phyloP scores from a whole-genome alignment of 805 yeast species.

The Candida lessepsii region DNA sequence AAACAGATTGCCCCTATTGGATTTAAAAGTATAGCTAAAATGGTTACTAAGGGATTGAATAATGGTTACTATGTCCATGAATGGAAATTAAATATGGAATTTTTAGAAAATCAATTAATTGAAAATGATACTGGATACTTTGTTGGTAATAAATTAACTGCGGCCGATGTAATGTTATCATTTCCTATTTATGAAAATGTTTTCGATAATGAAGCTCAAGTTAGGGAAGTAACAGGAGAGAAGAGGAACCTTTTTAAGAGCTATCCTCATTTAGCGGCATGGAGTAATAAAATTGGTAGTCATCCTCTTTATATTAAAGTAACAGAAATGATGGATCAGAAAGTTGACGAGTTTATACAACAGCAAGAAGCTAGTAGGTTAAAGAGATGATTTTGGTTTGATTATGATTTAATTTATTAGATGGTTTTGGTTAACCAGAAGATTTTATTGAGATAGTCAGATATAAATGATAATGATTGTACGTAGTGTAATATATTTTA shows the following conservation, averaged over 20 bases:
- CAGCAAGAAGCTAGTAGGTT: conserved; percentile 5
- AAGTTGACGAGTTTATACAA: conserved; percentile 15
- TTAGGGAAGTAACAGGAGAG: conserved; percentile 33
- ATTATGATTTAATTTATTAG: neutral
- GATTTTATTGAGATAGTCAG: too few relatives aligned
- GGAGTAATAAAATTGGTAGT: conserved; percentile 32
- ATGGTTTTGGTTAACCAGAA: too few relatives aligned
- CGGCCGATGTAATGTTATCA: conserved; percentile 38
- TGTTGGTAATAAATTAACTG: conserved; percentile 37
- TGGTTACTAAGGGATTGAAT: conserved; percentile 46
- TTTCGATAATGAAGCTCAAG: conserved; percentile 37
- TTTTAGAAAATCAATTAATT: conserved; percentile 25
- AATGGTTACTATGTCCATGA: conserved; percentile 51
- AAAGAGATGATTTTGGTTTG: conserved; percentile 1
- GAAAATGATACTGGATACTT: conserved; percentile 33
- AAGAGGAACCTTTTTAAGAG: conserved; percentile 28
- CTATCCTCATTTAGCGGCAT: conserved; percentile 37
- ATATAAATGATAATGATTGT: too few relatives aligned
- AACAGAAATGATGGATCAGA: conserved; percentile 30
- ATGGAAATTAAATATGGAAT: conserved; percentile 32
- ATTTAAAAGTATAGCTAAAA: conserved; percentile 41
- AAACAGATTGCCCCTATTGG: conserved; percentile 48
- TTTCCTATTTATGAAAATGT: conserved; percentile 37
- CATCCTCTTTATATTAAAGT: conserved; percentile 34
- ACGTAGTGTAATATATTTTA: too few relatives aligned